Base-by-base conservation (phyloP, 306 rosid genomes). In the Coriaria nepalensis region DNA sequence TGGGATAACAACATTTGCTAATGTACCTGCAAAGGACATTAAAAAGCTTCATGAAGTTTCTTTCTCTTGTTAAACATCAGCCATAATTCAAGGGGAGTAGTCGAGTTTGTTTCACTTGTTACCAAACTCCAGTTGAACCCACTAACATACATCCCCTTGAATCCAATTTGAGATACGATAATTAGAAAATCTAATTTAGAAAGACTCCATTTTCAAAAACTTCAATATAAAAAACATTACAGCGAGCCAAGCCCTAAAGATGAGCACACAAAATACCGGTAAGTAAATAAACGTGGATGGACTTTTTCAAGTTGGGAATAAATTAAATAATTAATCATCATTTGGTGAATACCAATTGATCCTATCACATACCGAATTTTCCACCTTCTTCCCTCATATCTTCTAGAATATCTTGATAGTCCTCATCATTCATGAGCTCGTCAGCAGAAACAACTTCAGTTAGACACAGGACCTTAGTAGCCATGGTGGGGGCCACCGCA, bases 371-470 rank as follows among this genome's bases (percentile, higher is more conserved):
- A 92, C 98, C 98, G 54, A 85, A 92, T 72, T 85, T 85, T 52
- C 79, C 83, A 56, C 98, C 87, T 61, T 90, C 98, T 40, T 72
- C 77, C 56, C 78, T 77, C 95, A 90, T 90, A 64, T 90, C 98
- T 55, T 81, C 94, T 61, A 90, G 52, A 55, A 85, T 90, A 51
- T 90, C 95, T 65, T 85, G 87, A 33, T 85, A 90, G 62, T 85
- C 98, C 47, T 82, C 84, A 4, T 90, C 93, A 6, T 90, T 95
- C 69, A 73, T 85, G 54, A 90, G 92, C 80, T 90, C 98, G 43
- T 90, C 96, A 0, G 82, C 72, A 14, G 79, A 40, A 50, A 90
- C 84, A 8, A 84, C 98, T 8, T 90, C 83, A 39, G 94, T 81
- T 53, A 90, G 70, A 64, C 96, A 85, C 12, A 90, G 62, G 51